Evolutionary conservation across 2,329 filamentous ascomycete species (phyloP).

Genomic region (Colletotrichum chlorophyti): DNA sequence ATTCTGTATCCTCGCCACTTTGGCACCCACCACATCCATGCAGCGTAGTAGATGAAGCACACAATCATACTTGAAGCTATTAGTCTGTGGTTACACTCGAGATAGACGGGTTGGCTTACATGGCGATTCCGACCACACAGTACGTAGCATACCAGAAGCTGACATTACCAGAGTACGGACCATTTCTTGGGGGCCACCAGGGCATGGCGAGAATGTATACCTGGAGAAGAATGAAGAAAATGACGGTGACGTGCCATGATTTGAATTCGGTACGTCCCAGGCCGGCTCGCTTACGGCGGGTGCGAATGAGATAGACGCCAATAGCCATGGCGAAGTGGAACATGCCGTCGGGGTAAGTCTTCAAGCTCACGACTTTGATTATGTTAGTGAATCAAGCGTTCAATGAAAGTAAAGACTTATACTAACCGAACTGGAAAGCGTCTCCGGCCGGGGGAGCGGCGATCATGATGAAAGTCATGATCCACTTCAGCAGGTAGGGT

Average conservation of each 20-base stretch:
- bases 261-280: constrained; percentile 58
- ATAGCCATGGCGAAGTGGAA: constrained; percentile 64
- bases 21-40: constrained; percentile 66
- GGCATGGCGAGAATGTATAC: constrained; percentile 73
- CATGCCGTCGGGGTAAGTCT: constrained; percentile 62
- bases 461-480: constrained; percentile 65
- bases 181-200: constrained; percentile 71
- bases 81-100: rapidly evolving
- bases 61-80: constrained; percentile 48
- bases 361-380: constrained; percentile 60
- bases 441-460: constrained; percentile 66
- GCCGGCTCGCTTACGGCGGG: constrained; percentile 56
- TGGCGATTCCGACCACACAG: constrained; percentile 66
- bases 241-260: constrained; percentile 63
- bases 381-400: too few species aligned
- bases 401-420: rapidly evolving
- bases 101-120: constrained; percentile 52
- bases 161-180: constrained; percentile 67
- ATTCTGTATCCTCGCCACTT: constrained; percentile 58
- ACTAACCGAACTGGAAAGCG: constrained; percentile 64
- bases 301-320: constrained; percentile 65
- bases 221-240: constrained; percentile 66
- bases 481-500: constrained; percentile 65
- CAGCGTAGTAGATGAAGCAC: constrained; percentile 63
- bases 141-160: constrained; percentile 80